phyloP scores from a whole-genome alignment of 2,329 filamentous ascomycete species.

The Cladophialophora exuberans region DNA sequence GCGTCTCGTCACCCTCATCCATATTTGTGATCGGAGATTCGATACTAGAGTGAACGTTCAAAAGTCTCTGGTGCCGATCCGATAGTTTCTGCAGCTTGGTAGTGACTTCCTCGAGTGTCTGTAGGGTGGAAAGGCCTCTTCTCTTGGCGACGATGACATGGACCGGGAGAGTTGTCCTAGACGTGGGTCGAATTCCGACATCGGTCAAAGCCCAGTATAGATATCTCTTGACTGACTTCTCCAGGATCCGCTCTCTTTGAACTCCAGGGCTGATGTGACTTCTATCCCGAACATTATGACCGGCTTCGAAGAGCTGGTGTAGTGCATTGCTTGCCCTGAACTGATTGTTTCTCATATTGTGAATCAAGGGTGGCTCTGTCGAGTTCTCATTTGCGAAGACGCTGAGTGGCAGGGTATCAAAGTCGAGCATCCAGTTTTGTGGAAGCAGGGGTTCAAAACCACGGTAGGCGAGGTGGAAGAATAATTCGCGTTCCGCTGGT shows the following conservation, averaged over 20 bases:
- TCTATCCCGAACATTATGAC: constrained; percentile 56
- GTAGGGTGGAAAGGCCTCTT: constrained; percentile 43
- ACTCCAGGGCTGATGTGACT: constrained; percentile 41
- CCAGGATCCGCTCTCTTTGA: constrained; percentile 24
- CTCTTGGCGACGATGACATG: constrained; percentile 50
- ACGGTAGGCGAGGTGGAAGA: constrained; percentile 57
- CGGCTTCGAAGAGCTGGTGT: constrained; percentile 53
- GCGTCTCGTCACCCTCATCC: too few species aligned
- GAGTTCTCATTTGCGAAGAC: constrained; percentile 50
- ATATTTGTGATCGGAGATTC: constrained; percentile 8
- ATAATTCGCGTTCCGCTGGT: constrained; percentile 56
- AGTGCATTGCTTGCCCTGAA: constrained; percentile 59
- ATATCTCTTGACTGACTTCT: constrained; percentile 49
- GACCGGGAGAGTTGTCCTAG: constrained; percentile 44
- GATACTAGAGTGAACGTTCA: constrained; percentile 26
- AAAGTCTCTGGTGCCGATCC: constrained; percentile 44
- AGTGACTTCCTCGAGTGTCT: constrained; percentile 48
- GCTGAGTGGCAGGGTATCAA: constrained; percentile 55
- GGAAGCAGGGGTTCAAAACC: constrained; percentile 61
- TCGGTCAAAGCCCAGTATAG: constrained; percentile 59
- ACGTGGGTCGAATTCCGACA: constrained; percentile 43
- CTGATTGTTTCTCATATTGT: constrained; percentile 42
- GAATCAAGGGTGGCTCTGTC: constrained; percentile 51
- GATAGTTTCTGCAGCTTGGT: constrained; percentile 49
- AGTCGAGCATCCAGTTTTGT: constrained; percentile 56